Conservation (phyloP, 306 rosid species). For the Aeschynomene evenia region DNA sequence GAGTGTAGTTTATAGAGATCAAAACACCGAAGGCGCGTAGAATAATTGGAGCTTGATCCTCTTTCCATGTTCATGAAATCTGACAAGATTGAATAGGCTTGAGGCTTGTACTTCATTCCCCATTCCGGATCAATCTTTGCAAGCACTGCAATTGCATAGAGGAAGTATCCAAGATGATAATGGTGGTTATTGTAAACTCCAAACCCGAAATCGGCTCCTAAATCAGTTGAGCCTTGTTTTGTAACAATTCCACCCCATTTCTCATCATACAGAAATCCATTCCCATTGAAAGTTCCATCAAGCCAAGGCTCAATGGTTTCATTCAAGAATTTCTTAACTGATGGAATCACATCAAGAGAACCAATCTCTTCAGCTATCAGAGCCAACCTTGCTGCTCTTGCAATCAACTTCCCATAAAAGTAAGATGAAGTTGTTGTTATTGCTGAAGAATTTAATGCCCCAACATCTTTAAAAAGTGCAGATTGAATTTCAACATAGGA, state of each 20-base stretch:
- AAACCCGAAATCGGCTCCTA: constrained; percentile 63
- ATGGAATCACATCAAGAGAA: constrained; percentile 49
- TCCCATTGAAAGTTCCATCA: constrained; percentile 55
- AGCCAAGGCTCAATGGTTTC: constrained; percentile 77
- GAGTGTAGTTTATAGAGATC: constrained; percentile 65
- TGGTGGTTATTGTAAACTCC: constrained; percentile 67
- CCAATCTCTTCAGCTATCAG: constrained; percentile 71
- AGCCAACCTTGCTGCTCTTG: constrained; percentile 82
- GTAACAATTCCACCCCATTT: constrained; percentile 82
- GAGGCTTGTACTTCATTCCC: constrained; percentile 62
- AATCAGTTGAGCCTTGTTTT: constrained; percentile 43
- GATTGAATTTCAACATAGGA: constrained; percentile 43
- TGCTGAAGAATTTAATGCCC: constrained; percentile 23
- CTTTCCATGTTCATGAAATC: constrained; percentile 55
- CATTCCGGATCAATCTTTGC: constrained; percentile 58
- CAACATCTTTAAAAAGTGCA: constrained; percentile 56
- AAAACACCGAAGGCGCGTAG: constrained; percentile 58
- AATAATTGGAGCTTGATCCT: constrained; percentile 31
- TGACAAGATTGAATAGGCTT: constrained; percentile 54
- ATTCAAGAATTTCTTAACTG: constrained; percentile 51
- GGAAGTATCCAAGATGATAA: constrained; percentile 56
- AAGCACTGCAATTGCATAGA: constrained; percentile 65
- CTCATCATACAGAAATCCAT: constrained; percentile 58
- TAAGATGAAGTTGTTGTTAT: constrained; percentile 42
- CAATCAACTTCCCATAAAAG: constrained; percentile 56